Conservation (phyloP, 768 basidiomycete genomes). For the Boletus patriciae region DNA sequence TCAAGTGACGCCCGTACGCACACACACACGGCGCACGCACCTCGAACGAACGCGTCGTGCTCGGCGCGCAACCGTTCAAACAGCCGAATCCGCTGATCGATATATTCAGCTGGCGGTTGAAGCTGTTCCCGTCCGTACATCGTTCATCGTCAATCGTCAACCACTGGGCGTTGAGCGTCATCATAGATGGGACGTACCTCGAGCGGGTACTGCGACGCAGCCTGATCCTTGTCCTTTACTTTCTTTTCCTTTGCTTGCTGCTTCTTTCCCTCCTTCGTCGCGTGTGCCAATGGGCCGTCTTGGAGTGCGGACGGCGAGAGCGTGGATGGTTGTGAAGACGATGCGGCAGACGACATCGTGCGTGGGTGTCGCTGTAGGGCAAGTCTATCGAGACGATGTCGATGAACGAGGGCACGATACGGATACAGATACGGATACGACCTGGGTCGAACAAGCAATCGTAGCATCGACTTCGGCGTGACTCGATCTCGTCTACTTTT, state of each 20-base stretch:
- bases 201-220: conserved; percentile 52
- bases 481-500: conserved; percentile 26
- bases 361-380: conserved; percentile 8
- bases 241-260: conserved; percentile 43
- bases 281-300: conserved; percentile 42
- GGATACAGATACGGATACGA: not conserved
- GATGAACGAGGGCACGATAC: conserved; percentile 24
- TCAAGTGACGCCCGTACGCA: too few species aligned
- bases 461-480: conserved; percentile 33
- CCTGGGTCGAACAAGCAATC: conserved; percentile 35
- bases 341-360: conserved; percentile 56
- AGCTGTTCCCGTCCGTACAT: conserved; percentile 62
- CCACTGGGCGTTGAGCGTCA: not conserved
- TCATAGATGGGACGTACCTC: conserved; percentile 45
- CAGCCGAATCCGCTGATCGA: conserved; percentile 86
- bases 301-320: conserved; percentile 37
- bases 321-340: conserved; percentile 48
- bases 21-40: conserved; percentile 38
- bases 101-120: conserved; percentile 80
- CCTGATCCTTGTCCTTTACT: conserved; percentile 34
- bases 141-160: not conserved
- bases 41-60: conserved; percentile 75
- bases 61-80: conserved; percentile 86
- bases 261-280: conserved; percentile 38
- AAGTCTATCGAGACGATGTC: conserved; percentile 11